Evolutionary conservation across 805 yeast genomes (phyloP).

Genomic region (Kodamaea kaohsiungensis): DNA sequence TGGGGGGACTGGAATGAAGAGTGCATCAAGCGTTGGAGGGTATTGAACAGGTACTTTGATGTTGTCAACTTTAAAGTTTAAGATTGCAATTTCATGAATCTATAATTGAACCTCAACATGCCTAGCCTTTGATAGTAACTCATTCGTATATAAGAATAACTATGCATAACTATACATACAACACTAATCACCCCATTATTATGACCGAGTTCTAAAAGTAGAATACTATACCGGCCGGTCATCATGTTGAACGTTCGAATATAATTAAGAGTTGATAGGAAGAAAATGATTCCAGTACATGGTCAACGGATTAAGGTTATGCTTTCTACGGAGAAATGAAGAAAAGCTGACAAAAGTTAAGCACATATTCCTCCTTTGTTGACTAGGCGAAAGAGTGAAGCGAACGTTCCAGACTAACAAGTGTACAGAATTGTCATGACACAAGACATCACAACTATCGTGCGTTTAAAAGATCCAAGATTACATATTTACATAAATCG

Average conservation of each 20-base stretch:
- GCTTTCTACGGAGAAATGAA: not conserved
- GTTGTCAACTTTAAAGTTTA: not conserved
- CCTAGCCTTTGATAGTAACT: not conserved
- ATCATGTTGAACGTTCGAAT: not conserved
- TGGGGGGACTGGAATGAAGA: not conserved
- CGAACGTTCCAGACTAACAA: not conserved
- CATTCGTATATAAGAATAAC: not conserved
- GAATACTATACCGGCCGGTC: not conserved
- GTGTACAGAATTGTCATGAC: not conserved
- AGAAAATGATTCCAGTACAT: too few relatives aligned
- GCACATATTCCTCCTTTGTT: not conserved
- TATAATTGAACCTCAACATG: too few relatives aligned
- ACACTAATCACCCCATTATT: not conserved
- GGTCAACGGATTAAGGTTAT: not conserved
- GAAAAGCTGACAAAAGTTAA: too few relatives aligned
- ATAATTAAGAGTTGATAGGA: too few relatives aligned
- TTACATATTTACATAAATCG: not conserved
- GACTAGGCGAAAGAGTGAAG: not conserved
- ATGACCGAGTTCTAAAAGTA: not conserved
- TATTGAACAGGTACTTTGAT: too few relatives aligned
- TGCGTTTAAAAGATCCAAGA: not conserved
- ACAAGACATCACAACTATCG: not conserved
- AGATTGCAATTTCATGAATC: not conserved
- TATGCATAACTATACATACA: not conserved
- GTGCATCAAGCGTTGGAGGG: not conserved